These are phyloP conservation scores for Penicillium ucsense DNA, from an alignment of 495 filamentous ascomycete species.

Conservation along the genomic window DNA sequence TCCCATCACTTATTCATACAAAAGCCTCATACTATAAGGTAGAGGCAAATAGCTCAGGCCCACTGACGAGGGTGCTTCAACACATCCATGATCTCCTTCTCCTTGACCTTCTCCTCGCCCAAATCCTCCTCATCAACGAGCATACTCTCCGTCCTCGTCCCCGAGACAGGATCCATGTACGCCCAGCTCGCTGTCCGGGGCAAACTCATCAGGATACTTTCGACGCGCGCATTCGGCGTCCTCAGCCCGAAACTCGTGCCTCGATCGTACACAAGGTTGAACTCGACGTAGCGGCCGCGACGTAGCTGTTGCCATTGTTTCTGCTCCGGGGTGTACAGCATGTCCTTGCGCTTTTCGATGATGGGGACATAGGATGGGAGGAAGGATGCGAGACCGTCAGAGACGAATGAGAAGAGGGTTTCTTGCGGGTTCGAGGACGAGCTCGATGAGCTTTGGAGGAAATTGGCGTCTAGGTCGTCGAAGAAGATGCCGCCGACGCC, in stretches of 20 bases:
- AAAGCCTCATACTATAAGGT: neutral
- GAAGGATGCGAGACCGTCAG: constrained; percentile 76
- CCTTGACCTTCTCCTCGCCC: constrained; percentile 39
- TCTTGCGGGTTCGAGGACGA: constrained; percentile 73
- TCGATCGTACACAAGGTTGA: constrained; percentile 95
- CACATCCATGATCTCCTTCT: constrained; percentile 71
- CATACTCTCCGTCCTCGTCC: constrained; percentile 31
- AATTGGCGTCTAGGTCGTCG: constrained; percentile 78
- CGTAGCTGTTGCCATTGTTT: constrained; percentile 96
- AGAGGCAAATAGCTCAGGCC: constrained; percentile 47
- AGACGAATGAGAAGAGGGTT: constrained; percentile 83
- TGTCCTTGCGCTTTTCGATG: constrained; percentile 75
- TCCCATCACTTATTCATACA: too few species aligned
- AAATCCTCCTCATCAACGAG: constrained; percentile 19
- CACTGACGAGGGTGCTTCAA: constrained; percentile 81
- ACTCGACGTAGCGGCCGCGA: constrained; percentile 91
- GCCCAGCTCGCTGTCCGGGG: constrained; percentile 88
- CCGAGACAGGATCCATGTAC: constrained; percentile 72
- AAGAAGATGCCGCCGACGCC: constrained; percentile 98
- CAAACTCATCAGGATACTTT: constrained; percentile 96
- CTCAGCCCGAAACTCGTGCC: constrained; percentile 92
- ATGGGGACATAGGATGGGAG: constrained; percentile 89
- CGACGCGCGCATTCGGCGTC: constrained; percentile 82
- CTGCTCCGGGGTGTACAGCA: constrained; percentile 74
- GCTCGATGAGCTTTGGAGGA: constrained; percentile 32